These are phyloP conservation scores for Geoglossum cookeanum DNA, from an alignment of 2,329 filamentous ascomycete genomes.

Conservation along the genomic window DNA sequence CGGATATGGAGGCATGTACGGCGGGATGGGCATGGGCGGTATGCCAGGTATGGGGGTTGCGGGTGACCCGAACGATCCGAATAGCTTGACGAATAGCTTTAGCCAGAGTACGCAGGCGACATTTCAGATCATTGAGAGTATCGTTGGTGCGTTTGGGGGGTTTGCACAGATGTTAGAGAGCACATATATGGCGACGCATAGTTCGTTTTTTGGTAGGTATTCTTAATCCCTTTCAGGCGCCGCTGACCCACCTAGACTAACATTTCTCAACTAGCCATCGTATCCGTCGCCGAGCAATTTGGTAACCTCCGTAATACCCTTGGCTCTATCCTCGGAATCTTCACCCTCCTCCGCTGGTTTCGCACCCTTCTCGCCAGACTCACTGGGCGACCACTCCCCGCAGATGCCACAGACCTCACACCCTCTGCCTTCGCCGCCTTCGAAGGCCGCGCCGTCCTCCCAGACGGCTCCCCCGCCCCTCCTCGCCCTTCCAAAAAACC, in stretches of 20 bases:
- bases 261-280: conserved; percentile 50
- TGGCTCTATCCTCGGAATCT: conserved; percentile 85
- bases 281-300: conserved; percentile 94
- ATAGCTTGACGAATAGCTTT: conserved; percentile 89
- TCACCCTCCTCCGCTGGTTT: conserved; percentile 88
- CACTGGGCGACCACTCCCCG: conserved; percentile 77
- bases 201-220: conserved; percentile 80
- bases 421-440: conserved; percentile 84
- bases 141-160: conserved; percentile 89
- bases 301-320: conserved; percentile 83
- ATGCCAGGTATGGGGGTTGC: conserved; percentile 28
- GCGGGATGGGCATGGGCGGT: conserved; percentile 23
- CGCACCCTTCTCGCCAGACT: conserved; percentile 80
- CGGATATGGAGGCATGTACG: conserved; percentile 25
- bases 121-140: conserved; percentile 94
- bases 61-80: conserved; percentile 63
- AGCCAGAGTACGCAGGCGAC: conserved; percentile 88
- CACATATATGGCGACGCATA: conserved; percentile 98
- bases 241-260: conserved; percentile 6
- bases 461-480: conserved; percentile 41
- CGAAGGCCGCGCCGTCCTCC: conserved; percentile 44
- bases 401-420: conserved; percentile 69
- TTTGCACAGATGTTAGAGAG: conserved; percentile 99
- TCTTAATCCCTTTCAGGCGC: not conserved
- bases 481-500: conserved; percentile 80